phyloP scores from a whole-genome alignment of 2,329 filamentous ascomycete genomes.

The Fusarium decemcellulare region DNA sequence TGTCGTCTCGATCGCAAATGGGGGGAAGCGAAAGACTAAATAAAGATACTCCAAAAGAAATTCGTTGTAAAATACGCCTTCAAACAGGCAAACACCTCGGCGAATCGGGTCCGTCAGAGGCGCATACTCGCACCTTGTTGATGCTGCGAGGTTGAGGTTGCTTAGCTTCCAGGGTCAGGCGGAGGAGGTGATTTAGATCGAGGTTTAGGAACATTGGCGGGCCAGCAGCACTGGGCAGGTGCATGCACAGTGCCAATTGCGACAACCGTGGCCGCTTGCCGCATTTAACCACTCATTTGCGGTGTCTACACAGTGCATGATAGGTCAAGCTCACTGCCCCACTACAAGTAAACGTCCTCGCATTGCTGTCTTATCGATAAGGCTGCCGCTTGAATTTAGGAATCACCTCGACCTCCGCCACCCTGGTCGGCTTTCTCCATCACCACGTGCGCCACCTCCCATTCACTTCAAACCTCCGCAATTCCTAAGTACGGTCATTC shows the following conservation, averaged over 20 bases:
- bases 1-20: slow-evolving; percentile 21
- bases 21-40: neutral
- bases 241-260: slow-evolving; percentile 35
- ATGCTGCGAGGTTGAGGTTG: slow-evolving; percentile 37
- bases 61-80: slow-evolving; percentile 24
- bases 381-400: slow-evolving; percentile 31
- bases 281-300: rapidly evolving
- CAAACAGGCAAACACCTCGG: slow-evolving; percentile 29
- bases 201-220: slow-evolving; percentile 43
- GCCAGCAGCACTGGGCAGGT: slow-evolving; percentile 24
- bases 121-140: slow-evolving; percentile 42
- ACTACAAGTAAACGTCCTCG: neutral
- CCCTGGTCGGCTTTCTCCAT: slow-evolving; percentile 8
- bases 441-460: neutral
- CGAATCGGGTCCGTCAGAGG: slow-evolving; percentile 33
- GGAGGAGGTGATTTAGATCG: slow-evolving; percentile 42
- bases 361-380: slow-evolving; percentile 43
- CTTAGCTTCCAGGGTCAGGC: slow-evolving; percentile 41
- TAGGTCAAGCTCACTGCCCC: neutral
- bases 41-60: neutral
- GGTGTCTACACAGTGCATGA: rapidly evolving
- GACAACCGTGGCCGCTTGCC: rapidly evolving
- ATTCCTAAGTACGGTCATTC: neutral
- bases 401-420: slow-evolving; percentile 32
- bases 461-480: neutral